Base-by-base conservation (phyloP, 2,329 filamentous ascomycete genomes). In the Aspergillus tanneri region DNA sequence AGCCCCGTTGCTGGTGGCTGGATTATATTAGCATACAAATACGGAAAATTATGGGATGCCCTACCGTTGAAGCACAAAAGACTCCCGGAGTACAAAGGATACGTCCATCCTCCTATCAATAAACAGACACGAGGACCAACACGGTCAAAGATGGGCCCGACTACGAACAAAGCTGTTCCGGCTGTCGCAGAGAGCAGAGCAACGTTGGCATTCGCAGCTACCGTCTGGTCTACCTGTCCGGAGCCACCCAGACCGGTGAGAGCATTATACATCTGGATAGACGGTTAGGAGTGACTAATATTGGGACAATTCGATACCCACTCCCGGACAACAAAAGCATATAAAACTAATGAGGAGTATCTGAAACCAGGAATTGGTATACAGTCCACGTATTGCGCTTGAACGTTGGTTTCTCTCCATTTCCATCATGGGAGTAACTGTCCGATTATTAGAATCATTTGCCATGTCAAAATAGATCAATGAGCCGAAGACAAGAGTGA, bases 331-430 rank as follows among this genome's bases (percentile, higher is more conserved):
- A 45, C 74, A 77, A 55, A 77, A 77, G 54, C 72, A 77, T 43
- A 78, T 77, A 41, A 77, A 65, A 58, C 72, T 74, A 47, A 77
- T 77, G 41, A 77, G 63, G 2, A 74, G 21, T 39, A 77, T 75
- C 57, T 78, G 75, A 34, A 72, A 72, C 75, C 74, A 78, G 11
- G 72, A 70, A 51, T 76, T 63, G 5, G 45, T 42, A 19, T 37
- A 47, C 5, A 42, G 19, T 5, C 22, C 24, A 7, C 24, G 24
- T 27, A 27, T 27, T 12, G 12, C 24, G 24, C 24, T 27, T 27
- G 12, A 7, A 27, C 24, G 24, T 7, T 7, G 24, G 2, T 12
- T 12, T 7, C 24, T 27, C 2, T 27, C 24, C 2, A 7, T 27
- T 27, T 27, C 24, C 24, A 27, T 12, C 24, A 27, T 8, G 24